phyloP scores from a whole-genome alignment of 257 asterid species.

The Solanum gracilifrons region DNA sequence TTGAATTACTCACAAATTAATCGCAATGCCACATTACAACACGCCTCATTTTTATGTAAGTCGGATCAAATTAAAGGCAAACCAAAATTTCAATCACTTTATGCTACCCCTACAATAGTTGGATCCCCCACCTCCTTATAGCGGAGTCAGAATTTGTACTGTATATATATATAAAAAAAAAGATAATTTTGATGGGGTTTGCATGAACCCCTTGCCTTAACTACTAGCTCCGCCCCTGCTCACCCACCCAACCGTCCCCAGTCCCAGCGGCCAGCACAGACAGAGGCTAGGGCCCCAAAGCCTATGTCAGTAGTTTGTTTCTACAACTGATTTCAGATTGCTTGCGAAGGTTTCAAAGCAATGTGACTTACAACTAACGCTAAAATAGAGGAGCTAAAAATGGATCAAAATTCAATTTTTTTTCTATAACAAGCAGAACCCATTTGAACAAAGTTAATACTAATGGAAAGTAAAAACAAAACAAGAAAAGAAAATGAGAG shows the following conservation, averaged over 20 bases:
- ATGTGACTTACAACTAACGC: constrained; percentile 1
- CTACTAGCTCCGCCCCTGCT: neutral
- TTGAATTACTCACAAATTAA: neutral
- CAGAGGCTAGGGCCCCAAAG: neutral
- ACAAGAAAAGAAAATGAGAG: neutral
- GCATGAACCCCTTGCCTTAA: neutral
- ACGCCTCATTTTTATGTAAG: neutral
- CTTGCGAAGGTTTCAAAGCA: neutral
- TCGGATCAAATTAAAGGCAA: neutral
- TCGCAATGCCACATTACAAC: neutral
- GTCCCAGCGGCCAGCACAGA: neutral
- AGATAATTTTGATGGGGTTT: neutral
- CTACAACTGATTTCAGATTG: constrained; percentile 2
- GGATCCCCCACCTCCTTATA: neutral
- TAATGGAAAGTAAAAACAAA: neutral
- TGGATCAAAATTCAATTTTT: neutral
- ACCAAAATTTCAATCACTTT: neutral
- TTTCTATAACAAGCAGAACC: neutral
- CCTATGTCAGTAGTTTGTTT: constrained; percentile 4
- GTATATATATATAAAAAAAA: too few species aligned
- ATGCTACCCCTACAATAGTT: neutral
- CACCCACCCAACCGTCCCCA: neutral
- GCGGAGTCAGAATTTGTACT: neutral
- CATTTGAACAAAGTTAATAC: neutral
- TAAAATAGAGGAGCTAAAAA: neutral